Conservation (phyloP, 148 eudicot species). For the Chenopodium berlandieri region DNA sequence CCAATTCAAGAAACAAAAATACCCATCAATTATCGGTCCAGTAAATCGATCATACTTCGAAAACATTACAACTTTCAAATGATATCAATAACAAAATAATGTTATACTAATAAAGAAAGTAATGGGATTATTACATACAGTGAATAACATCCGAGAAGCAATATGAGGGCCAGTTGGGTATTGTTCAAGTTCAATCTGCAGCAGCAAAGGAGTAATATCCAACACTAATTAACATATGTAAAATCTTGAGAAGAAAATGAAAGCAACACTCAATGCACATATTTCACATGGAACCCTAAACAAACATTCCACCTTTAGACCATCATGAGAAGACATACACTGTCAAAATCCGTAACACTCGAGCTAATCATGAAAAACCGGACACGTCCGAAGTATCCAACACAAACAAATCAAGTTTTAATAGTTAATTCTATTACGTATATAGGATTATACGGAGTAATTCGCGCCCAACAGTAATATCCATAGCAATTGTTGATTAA, state of each 20-base stretch:
- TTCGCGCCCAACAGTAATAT: background rate
- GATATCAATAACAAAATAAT: background rate
- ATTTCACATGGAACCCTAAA: background rate
- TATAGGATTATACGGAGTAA: background rate
- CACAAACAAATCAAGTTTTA: background rate
- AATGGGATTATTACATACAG: too few species aligned
- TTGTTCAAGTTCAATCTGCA: slow-evolving; percentile 92
- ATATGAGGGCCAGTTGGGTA: slow-evolving; percentile 98
- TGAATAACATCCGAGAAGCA: slow-evolving; percentile 91
- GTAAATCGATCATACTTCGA: background rate
- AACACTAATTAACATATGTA: background rate
- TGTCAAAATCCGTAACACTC: background rate
- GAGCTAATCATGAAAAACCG: background rate
- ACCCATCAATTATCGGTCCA: slow-evolving; percentile 21
- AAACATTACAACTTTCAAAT: background rate
- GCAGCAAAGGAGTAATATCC: slow-evolving; percentile 12
- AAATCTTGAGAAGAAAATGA: background rate
- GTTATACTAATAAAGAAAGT: too few species aligned
- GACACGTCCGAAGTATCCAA: background rate
- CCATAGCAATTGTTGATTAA: background rate
- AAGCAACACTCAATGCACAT: background rate
- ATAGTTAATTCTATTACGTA: background rate
- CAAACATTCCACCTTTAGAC: background rate
- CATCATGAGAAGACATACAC: background rate
- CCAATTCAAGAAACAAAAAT: slow-evolving; percentile 21